Evolutionary conservation across 495 filamentous ascomycete species (phyloP).

Genomic region (Sordaria brevicollis): DNA sequence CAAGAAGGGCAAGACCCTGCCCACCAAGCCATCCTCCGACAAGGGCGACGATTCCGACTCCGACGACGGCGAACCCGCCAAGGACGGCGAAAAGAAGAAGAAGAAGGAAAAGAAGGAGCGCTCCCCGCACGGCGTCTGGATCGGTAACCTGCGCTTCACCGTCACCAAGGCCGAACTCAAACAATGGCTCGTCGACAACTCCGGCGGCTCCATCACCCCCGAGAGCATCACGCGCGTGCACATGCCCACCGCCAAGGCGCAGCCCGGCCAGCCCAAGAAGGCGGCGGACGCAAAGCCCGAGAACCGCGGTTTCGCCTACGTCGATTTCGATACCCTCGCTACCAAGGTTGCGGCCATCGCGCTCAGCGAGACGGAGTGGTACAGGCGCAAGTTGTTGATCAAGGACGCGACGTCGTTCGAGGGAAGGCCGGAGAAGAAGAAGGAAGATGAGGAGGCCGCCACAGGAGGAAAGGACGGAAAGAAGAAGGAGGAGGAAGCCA

Average conservation of each 20-base stretch:
- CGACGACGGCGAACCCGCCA: conserved; percentile 17
- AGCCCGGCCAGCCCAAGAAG: conserved; percentile 17
- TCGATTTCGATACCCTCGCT: conserved; percentile 69
- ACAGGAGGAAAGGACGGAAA: too few relatives aligned
- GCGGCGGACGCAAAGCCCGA: conserved; percentile 21
- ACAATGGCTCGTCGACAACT: conserved; percentile 62
- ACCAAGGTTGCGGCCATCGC: conserved; percentile 62
- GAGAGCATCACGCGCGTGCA: conserved; percentile 72
- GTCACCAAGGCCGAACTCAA: conserved; percentile 60
- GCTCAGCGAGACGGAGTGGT: conserved; percentile 67
- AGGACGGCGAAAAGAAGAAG: conserved; percentile 19
- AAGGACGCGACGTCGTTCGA: conserved; percentile 83
- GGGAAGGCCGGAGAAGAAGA: conserved; percentile 51
- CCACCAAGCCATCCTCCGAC: conserved; percentile 28
- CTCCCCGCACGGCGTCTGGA: conserved; percentile 81
- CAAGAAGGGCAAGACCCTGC: conserved; percentile 58
- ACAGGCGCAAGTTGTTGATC: conserved; percentile 73
- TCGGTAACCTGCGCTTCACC: conserved; percentile 86
- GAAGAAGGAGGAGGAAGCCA: conserved; percentile 21
- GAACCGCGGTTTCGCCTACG: conserved; percentile 89
- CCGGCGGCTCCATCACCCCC: conserved; percentile 51
- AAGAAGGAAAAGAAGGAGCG: conserved; percentile 46
- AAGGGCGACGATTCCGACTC: conserved; percentile 21
- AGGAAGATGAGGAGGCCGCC: conserved; percentile 10
- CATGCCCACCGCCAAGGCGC: conserved; percentile 47